Conservation (phyloP, 1,139 yeast species). For the Debaryomyces udenii region DNA sequence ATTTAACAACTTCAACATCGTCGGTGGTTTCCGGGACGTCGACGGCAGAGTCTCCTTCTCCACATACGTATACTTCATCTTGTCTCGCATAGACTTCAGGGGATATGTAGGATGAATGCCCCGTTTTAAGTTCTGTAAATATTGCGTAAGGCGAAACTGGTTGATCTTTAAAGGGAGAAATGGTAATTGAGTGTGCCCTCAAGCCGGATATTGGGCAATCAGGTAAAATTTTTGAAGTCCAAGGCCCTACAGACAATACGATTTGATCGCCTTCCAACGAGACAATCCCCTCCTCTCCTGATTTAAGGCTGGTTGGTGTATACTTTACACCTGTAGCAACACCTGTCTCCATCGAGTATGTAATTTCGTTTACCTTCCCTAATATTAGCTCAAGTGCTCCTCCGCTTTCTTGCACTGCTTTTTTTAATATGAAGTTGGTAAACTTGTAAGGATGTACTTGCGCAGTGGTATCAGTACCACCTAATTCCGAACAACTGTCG, state of each 20-base stretch:
- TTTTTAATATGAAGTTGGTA: slow-evolving; percentile 75
- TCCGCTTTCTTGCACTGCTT: slow-evolving; percentile 68
- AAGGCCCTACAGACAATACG: slow-evolving; percentile 90
- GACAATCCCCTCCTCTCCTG: slow-evolving; percentile 29
- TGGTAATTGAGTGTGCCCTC: slow-evolving; percentile 92
- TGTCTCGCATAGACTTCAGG: slow-evolving; percentile 96
- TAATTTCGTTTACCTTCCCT: slow-evolving; percentile 78
- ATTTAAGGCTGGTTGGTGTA: slow-evolving; percentile 58
- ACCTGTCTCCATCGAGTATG: slow-evolving; percentile 63
- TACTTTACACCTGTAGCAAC: slow-evolving; percentile 68
- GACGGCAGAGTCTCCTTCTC: slow-evolving; percentile 91
- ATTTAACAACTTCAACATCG: slow-evolving; percentile 85
- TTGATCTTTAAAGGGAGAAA: slow-evolving; percentile 72
- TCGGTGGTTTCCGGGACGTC: slow-evolving; percentile 94
- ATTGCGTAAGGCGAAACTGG: slow-evolving; percentile 89
- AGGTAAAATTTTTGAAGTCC: slow-evolving; percentile 90
- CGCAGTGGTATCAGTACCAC: slow-evolving; percentile 88
- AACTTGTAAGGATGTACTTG: slow-evolving; percentile 96
- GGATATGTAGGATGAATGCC: slow-evolving; percentile 66
- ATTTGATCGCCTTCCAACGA: slow-evolving; percentile 69
- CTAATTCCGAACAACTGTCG: slow-evolving; percentile 75
- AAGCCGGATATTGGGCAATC: slow-evolving; percentile 92
- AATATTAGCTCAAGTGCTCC: slow-evolving; percentile 84
- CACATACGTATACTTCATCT: slow-evolving; percentile 96
- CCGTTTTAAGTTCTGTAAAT: slow-evolving; percentile 83